Percentiles rank a stretch among this genome's conserved stretches.
Conservation (phyloP, 1,139 yeast species). For the Blastobotrys buckinghamii region DNA sequence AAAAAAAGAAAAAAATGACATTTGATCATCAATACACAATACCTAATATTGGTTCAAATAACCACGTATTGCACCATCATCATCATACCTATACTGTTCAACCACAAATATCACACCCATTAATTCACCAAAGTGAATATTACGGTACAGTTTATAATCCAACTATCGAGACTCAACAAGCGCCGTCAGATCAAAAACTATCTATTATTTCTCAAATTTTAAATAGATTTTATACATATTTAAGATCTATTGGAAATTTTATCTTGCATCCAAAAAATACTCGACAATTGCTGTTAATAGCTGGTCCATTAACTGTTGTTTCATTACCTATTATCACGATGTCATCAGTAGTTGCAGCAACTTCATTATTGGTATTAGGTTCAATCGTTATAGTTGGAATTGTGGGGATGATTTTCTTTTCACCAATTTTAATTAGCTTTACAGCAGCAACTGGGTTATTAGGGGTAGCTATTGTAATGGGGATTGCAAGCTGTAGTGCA, state of each 20-base stretch:
- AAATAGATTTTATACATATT: no score
- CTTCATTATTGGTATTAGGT: conserved; percentile 12
- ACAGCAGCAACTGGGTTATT: conserved; percentile 13
- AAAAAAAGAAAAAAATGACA: background rate
- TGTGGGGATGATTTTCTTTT: conserved; percentile 10
- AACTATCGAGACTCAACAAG: background rate
- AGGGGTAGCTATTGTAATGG: conserved; percentile 15
- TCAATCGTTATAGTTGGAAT: conserved; percentile 12
- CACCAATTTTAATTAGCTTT: conserved; percentile 19
- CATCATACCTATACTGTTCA: background rate
- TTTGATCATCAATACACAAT: background rate
- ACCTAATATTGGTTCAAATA: no score
- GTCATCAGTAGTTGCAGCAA: conserved; percentile 16
- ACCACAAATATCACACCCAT: background rate
- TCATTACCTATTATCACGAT: conserved; percentile 3
- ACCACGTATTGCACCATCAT: background rate
- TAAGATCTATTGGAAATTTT: background rate
- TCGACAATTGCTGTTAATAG: background rate
- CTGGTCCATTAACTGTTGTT: background rate
- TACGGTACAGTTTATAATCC: background rate
- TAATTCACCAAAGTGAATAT: background rate
- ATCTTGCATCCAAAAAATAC: background rate
- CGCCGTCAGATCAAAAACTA: no score
- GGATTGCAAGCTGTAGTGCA: background rate
- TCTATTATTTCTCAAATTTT: no score